Base-by-base conservation (phyloP, 116 monocot species). In the Thalassia testudinum region DNA sequence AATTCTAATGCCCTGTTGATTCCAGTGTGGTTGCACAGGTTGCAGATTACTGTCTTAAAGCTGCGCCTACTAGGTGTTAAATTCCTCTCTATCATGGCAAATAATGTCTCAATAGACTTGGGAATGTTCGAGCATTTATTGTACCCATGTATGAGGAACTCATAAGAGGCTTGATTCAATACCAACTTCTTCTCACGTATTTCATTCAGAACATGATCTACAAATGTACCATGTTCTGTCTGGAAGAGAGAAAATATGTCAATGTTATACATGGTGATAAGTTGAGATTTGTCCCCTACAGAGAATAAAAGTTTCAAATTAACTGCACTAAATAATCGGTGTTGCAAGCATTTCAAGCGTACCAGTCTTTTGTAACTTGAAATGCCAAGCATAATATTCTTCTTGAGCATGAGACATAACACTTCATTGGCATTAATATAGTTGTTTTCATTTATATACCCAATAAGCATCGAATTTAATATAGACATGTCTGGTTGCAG, bases 181-280 rank as follows among this genome's bases (percentile, higher is more conserved):
- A 50, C 12, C 27, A 79, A 59, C 22, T 62, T 48, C 42, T 59
- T 77, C 42, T 42, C 13, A 49, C 62, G 57, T 77, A 97, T 85
- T 44, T 82, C 74, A 52, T 72, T 64, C 69, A 97, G 66, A 40
- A 85, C 21, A 50, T 49, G 8, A 49, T 82, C 70, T 47, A 80
- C 78, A 55, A 66, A 62, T 18, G 66, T 61, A 60, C 23, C 42
- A 24, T 75, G 62, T 69, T 68, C 72, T 20, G 58, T 52, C 30
- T 73, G 66, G 54, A 85, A 85, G 25, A 97, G 77, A 78, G 65
- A 56, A 65, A 76, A 97, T 48, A 97, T 79, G 29, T 89, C 52
- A 61, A 89, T 75, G 51, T 97, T 97, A 56, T 69, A 57, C 42
- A 76, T 58, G 34, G 68, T 58, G 14, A 73, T 44, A 34, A 63